Base-by-base conservation (phyloP, 345 rosid genomes). In the Tarenaya hassleriana region DNA sequence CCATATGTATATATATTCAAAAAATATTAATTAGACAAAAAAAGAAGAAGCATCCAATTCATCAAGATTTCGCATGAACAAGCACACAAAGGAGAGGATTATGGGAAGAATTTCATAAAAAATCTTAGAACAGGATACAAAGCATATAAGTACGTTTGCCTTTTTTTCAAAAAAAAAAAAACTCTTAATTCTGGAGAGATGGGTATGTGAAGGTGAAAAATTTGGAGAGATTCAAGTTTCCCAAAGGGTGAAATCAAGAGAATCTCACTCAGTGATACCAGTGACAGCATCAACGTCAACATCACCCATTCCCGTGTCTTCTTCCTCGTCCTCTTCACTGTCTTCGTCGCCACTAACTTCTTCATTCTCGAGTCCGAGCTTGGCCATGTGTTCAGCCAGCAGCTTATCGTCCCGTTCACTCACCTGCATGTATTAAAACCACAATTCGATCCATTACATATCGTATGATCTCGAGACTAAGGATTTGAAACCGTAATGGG, bases 341-440 rank as follows among this genome's bases (percentile, higher is more conserved):
- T 88, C 95, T 73, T 92, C 99, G 61, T 85, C 99, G 7, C 97
- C 97, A 33, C 94, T 78, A 14, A 83, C 61, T 72, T 88, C 99
- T 68, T 88, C 97, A n/a, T 88, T 85, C 52, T 80, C 91, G 11
- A 67, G 63, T 12, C 74, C 43, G 57, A 92, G 75, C 76, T 83
- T 86, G 53, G 88, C 95, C 99, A 88, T 92, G 76, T 86, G 94
- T 69, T 94, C 99, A 2, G 95, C 88, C 9, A 94, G 82, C 65
- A 88, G 68, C 71, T 88, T 88, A 59, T 92, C 99, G 66, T 92
- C 99, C 14, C 95, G 65, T 72, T 92, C 99, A 39, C 99, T 92
- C 97, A 92, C 99, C 99, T 88, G 43, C n/a, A n/a, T n/a, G n/a
- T n/a, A n/a, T n/a, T 41, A 8, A 8, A 50, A 18, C 27, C 14